These are phyloP conservation scores for Obelidium mucronatum DNA, from an alignment of 192 early-diverging fungal species.

Conservation along the genomic window DNA sequence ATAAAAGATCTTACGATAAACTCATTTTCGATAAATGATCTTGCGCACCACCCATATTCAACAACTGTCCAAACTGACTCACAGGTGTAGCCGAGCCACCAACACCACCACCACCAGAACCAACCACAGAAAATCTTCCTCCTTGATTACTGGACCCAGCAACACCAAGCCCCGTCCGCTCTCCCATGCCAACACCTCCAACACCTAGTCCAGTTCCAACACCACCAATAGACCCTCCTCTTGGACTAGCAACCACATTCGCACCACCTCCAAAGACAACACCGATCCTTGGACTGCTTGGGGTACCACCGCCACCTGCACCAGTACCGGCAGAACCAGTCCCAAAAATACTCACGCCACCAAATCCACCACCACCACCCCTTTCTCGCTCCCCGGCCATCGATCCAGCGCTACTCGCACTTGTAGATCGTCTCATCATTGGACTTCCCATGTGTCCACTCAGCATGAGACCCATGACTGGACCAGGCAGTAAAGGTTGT, in stretches of 20 bases:
- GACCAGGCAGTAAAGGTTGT: slow-evolving; percentile 26
- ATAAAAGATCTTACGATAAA: slow-evolving; percentile 14
- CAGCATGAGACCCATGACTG: slow-evolving; percentile 28
- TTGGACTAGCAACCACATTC: slow-evolving; percentile 30
- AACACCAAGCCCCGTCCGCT: not conserved
- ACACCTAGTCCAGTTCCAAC: too few relatives aligned
- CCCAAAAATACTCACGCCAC: slow-evolving; percentile 4
- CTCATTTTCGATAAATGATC: slow-evolving; percentile 49
- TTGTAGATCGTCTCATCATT: slow-evolving; percentile 9
- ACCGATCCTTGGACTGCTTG: slow-evolving; percentile 34
- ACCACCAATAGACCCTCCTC: not conserved
- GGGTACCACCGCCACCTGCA: not conserved
- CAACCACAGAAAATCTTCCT: not conserved
- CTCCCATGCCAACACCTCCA: not conserved
- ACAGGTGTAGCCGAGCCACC: not conserved
- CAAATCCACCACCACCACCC: not conserved
- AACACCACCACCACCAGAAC: not conserved
- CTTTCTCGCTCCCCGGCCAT: slow-evolving; percentile 2
- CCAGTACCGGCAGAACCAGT: not conserved
- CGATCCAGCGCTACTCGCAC: not conserved
- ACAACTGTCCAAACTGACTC: slow-evolving; percentile 36
- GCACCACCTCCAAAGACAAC: slow-evolving; percentile 26
- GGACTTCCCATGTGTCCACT: slow-evolving; percentile 9
- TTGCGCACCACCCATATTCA: slow-evolving; percentile 53
- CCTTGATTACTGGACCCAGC: too few relatives aligned